Evolutionary conservation across 805 yeast genomes (phyloP).

Genomic region (Saturnispora bothae): DNA sequence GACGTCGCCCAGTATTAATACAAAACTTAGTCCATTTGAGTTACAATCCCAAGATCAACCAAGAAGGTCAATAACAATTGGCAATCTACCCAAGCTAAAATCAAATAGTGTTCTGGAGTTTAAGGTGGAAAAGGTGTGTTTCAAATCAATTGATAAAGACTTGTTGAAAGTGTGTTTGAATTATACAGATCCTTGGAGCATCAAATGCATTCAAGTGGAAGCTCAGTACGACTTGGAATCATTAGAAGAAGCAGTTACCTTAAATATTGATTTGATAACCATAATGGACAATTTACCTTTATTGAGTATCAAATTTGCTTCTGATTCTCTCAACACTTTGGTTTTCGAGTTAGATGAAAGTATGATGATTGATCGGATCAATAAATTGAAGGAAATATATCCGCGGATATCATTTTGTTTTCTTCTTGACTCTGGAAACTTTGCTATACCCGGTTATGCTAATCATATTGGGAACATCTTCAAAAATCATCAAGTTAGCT

Average conservation of each 20-base stretch:
- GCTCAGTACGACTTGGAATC: background rate
- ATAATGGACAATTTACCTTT: background rate
- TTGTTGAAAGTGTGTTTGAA: background rate
- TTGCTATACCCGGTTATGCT: background rate
- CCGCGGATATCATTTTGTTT: background rate
- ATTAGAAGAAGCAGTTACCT: background rate
- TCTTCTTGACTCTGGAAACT: background rate
- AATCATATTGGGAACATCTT: background rate
- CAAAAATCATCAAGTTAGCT: background rate
- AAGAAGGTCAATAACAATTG: background rate
- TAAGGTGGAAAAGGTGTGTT: background rate
- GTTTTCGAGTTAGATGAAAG: background rate
- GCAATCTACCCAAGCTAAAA: background rate
- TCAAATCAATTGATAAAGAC: background rate
- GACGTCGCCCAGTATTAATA: constrained; percentile 2
- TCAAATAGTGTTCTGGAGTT: background rate
- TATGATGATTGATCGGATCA: background rate
- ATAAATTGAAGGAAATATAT: background rate
- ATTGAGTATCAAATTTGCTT: background rate
- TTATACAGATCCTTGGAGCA: background rate
- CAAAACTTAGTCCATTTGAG: background rate
- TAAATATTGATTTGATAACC: background rate
- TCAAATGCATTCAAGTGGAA: background rate
- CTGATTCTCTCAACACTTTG: background rate
- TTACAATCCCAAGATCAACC: background rate